These are phyloP conservation scores for Prunus campanulata DNA, from an alignment of 306 rosid genomes.

Conservation along the genomic window DNA sequence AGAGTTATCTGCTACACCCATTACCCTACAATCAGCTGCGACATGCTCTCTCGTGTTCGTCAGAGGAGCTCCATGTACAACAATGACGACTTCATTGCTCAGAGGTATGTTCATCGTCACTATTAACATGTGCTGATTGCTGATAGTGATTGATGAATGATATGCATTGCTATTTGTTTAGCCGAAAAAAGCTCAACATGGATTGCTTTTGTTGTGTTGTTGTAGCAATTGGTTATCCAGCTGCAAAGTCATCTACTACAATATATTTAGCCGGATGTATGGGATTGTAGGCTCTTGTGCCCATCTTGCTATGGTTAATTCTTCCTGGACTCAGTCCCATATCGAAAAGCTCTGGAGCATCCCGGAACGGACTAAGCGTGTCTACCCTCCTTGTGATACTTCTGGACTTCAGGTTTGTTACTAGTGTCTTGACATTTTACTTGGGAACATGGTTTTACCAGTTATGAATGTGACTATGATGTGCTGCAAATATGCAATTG, in stretches of 20 bases:
- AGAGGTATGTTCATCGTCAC: conserved; percentile 41
- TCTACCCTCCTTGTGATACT: conserved; percentile 95
- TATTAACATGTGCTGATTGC: background rate
- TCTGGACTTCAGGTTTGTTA: conserved; percentile 79
- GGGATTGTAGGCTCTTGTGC: conserved; percentile 80
- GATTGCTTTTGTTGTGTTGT: conserved; percentile 25
- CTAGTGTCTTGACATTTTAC: background rate
- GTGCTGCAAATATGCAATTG: conserved; percentile 13
- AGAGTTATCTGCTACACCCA: conserved; percentile 84
- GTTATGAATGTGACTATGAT: background rate
- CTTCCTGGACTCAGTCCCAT: conserved; percentile 91
- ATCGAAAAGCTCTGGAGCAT: conserved; percentile 80
- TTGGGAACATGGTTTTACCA: background rate
- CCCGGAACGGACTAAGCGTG: conserved; percentile 66
- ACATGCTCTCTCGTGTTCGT: conserved; percentile 94
- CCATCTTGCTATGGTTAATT: conserved; percentile 95
- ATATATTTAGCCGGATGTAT: conserved; percentile 74
- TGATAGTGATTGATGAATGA: background rate
- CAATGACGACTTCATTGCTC: conserved; percentile 60
- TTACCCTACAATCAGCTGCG: conserved; percentile 92
- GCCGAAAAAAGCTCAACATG: too few relatives aligned
- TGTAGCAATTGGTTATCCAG: conserved; percentile 80
- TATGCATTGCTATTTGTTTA: background rate
- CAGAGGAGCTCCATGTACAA: conserved; percentile 69
- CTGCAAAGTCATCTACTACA: conserved; percentile 74